Conservation (phyloP, 2,329 filamentous ascomycete genomes). For the Xylariomycetidae sp. region DNA sequence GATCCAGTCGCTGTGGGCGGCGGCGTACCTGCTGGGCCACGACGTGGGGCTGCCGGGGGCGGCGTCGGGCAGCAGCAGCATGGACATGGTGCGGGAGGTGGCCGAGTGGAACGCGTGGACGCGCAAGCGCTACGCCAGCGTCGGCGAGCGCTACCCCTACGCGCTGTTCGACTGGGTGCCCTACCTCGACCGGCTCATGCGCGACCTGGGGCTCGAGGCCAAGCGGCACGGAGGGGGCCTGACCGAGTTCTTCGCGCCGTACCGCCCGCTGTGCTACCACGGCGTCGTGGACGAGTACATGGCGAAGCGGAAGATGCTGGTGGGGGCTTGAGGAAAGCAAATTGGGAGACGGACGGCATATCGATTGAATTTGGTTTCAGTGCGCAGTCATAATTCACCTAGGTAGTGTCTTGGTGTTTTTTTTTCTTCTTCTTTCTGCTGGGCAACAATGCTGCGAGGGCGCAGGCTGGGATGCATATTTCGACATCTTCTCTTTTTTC, state of each 20-base stretch:
- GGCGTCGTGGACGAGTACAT: neutral
- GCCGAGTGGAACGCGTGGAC: constrained; percentile 8
- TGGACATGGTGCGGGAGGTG: constrained; percentile 5
- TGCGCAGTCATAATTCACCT: too few relatives aligned
- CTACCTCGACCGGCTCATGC: constrained; percentile 5
- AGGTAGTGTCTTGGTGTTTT: too few relatives aligned
- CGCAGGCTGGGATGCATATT: too few relatives aligned
- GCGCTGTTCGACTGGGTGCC: constrained; percentile 8
- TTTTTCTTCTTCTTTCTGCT: too few relatives aligned
- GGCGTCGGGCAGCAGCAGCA: too few relatives aligned
- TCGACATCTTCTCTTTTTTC: too few relatives aligned
- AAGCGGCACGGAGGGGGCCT: neutral
- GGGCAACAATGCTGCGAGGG: too few relatives aligned
- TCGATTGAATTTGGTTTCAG: too few relatives aligned
- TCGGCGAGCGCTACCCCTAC: constrained; percentile 6
- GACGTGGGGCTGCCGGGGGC: constrained; percentile 4
- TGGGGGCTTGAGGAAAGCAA: neutral
- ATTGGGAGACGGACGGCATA: too few relatives aligned
- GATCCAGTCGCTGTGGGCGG: constrained; percentile 21
- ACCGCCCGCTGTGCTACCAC: neutral
- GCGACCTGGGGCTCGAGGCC: neutral
- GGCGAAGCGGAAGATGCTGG: neutral
- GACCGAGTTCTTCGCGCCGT: neutral
- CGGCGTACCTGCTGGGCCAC: constrained; percentile 17
- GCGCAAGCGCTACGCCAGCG: constrained; percentile 3